Conservation (phyloP, 2,329 filamentous ascomycete genomes). For the Neonectria sp. region DNA sequence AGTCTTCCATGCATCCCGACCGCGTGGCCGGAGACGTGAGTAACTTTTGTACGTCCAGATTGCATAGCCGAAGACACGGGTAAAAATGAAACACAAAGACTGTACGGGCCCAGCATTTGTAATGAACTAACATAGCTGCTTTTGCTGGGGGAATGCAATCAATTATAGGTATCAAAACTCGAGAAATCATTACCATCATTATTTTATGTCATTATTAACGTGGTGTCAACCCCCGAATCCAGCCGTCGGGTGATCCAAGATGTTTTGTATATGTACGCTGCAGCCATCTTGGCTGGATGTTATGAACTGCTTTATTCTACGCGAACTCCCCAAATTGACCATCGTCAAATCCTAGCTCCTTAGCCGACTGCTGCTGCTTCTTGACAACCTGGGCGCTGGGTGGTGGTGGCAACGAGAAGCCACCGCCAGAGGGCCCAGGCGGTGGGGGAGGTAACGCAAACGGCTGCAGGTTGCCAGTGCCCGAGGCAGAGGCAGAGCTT, state of each 20-base stretch:
- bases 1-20: constrained; percentile 50
- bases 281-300: constrained; percentile 17
- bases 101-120: neutral
- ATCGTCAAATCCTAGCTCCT: constrained; percentile 87
- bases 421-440: constrained; percentile 56
- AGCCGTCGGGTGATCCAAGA: constrained; percentile 15
- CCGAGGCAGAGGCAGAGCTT: constrained; percentile 27
- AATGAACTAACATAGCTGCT: neutral
- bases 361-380: constrained; percentile 67
- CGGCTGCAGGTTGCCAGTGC: constrained; percentile 58
- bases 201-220: constrained; percentile 29
- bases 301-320: constrained; percentile 44
- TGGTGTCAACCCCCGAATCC: constrained; percentile 12
- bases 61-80: neutral
- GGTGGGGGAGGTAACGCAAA: constrained; percentile 86
- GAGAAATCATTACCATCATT: constrained; percentile 24
- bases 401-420: constrained; percentile 75
- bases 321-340: constrained; percentile 91
- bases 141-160: neutral
- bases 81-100: neutral
- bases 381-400: constrained; percentile 75
- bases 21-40: constrained; percentile 42
- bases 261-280: constrained; percentile 25
- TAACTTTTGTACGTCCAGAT: neutral
- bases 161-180: constrained; percentile 7